Evolutionary conservation across 345 rosid species (phyloP).

Genomic region (Dipteronia sinensis): DNA sequence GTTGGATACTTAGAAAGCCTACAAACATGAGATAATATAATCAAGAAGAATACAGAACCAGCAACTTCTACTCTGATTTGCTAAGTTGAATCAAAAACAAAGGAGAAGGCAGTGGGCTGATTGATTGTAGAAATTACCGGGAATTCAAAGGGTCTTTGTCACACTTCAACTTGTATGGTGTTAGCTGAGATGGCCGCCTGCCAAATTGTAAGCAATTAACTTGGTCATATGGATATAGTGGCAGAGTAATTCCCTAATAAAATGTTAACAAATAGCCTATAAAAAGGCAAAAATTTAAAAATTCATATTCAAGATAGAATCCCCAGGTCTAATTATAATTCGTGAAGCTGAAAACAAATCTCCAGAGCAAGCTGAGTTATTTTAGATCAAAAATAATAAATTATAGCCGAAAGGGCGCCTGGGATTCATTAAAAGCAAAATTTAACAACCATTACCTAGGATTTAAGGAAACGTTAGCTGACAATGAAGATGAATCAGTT

Average conservation of each 20-base stretch:
- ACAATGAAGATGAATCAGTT: conserved; percentile 75
- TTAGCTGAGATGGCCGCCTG: conserved; percentile 74
- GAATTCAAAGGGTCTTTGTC: conserved; percentile 87
- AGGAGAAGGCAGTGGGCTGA: background rate
- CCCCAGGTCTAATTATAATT: background rate
- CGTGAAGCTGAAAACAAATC: conserved; percentile 13
- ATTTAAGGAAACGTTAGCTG: conserved; percentile 60
- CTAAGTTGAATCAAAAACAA: conserved; percentile 9
- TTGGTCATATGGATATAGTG: conserved; percentile 1
- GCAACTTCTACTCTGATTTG: conserved; percentile 8
- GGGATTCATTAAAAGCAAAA: background rate
- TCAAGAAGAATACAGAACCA: conserved; percentile 6
- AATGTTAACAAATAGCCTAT: conserved; percentile 3
- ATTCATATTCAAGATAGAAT: background rate
- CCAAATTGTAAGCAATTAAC: conserved; percentile 21
- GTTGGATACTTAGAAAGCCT: too few relatives aligned
- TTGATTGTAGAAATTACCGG: conserved; percentile 50
- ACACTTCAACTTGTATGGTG: conserved; percentile 89
- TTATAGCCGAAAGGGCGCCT: background rate
- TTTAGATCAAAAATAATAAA: background rate
- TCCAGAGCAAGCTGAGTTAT: background rate
- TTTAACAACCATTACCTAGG: conserved; percentile 54
- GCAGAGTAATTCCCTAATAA: conserved; percentile 1
- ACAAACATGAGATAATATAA: background rate
- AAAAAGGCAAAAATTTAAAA: background rate